A percentile compares a stretch with the other conserved stretches of the same genome.
phyloP scores from a whole-genome alignment of 1,284 basidiomycete species.

The Pascua guehoae region DNA sequence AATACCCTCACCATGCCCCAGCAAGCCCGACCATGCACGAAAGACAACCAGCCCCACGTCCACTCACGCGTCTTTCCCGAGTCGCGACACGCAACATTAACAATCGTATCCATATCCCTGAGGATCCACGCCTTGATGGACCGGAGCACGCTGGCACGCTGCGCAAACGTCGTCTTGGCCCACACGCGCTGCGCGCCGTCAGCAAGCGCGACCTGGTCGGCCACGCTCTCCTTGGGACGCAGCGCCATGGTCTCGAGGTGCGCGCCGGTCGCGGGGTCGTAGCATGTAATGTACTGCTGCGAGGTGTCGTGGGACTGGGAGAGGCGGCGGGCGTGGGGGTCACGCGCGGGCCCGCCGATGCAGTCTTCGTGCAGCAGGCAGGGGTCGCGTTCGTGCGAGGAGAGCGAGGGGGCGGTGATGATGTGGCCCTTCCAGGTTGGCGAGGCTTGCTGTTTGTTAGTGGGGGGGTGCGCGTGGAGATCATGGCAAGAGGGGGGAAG shows the following conservation, averaged over 20 bases:
- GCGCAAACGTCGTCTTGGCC: slow-evolving; percentile 67
- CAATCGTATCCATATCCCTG: slow-evolving; percentile 68
- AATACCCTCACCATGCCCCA: not conserved
- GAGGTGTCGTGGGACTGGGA: slow-evolving; percentile 32
- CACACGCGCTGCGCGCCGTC: slow-evolving; percentile 66
- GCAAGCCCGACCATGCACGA: not conserved
- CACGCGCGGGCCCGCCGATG: slow-evolving; percentile 14
- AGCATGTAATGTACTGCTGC: slow-evolving; percentile 76
- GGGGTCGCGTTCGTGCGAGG: slow-evolving; percentile 28
- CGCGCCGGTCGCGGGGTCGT: slow-evolving; percentile 81
- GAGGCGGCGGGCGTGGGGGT: not conserved
- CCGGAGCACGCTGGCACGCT: slow-evolving; percentile 73
- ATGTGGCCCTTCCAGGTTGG: slow-evolving; percentile 28
- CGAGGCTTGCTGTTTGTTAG: slow-evolving; percentile 20
- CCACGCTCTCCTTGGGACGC: slow-evolving; percentile 65
- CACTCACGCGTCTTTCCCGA: slow-evolving; percentile 89
- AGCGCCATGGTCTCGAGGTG: slow-evolving; percentile 53
- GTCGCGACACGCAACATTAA: slow-evolving; percentile 85
- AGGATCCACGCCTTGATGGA: slow-evolving; percentile 88
- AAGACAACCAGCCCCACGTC: not conserved
- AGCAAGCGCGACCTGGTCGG: slow-evolving; percentile 65
- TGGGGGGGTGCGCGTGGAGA: not conserved
- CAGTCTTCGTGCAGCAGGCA: slow-evolving; percentile 23
- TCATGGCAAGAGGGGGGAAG: no score
- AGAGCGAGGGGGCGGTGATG: slow-evolving; percentile 27